Evolutionary conservation across 2,329 filamentous ascomycete genomes (phyloP).

Genomic region (Cercospora zeina): DNA sequence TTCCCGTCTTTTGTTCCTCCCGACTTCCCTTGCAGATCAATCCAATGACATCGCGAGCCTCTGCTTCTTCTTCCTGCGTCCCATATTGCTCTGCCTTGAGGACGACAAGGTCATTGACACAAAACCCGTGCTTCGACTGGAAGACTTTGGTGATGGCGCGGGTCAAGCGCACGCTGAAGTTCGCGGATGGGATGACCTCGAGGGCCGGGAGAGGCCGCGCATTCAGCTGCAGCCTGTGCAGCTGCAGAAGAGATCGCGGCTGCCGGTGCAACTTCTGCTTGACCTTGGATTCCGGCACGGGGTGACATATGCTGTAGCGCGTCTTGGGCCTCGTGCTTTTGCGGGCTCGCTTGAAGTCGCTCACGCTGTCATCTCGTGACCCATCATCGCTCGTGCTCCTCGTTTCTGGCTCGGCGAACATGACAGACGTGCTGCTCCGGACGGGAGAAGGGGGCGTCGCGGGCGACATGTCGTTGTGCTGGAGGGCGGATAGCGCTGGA

Average conservation of each 20-base stretch:
- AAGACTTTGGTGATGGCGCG: slow-evolving; percentile 66
- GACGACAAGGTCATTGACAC: slow-evolving; percentile 68
- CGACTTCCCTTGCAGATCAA: slow-evolving; percentile 59
- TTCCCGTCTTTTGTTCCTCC: slow-evolving; percentile 50
- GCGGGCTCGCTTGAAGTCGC: slow-evolving; percentile 32
- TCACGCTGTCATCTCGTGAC: slow-evolving; percentile 39
- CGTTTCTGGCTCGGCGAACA: slow-evolving; percentile 41
- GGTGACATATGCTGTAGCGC: slow-evolving; percentile 67
- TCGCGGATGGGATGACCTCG: slow-evolving; percentile 65
- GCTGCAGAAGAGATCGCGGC: slow-evolving; percentile 68
- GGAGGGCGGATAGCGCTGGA: slow-evolving; percentile 29
- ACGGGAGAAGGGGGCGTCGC: slow-evolving; percentile 33
- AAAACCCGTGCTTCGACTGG: slow-evolving; percentile 62
- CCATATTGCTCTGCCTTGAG: slow-evolving; percentile 69
- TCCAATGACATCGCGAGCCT: slow-evolving; percentile 61
- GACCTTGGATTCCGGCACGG: slow-evolving; percentile 59
- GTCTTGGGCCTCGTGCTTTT: slow-evolving; percentile 55
- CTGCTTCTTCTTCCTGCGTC: slow-evolving; percentile 53
- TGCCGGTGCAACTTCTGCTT: slow-evolving; percentile 64
- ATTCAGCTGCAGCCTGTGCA: slow-evolving; percentile 65
- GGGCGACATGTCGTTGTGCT: slow-evolving; percentile 13
- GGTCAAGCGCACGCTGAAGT: slow-evolving; percentile 60
- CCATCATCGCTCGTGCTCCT: slow-evolving; percentile 35
- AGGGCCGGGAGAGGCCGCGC: slow-evolving; percentile 66
- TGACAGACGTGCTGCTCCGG: slow-evolving; percentile 33